These are phyloP conservation scores for Fusarium aywerte DNA, from an alignment of 2,329 filamentous ascomycete species.

Conservation along the genomic window DNA sequence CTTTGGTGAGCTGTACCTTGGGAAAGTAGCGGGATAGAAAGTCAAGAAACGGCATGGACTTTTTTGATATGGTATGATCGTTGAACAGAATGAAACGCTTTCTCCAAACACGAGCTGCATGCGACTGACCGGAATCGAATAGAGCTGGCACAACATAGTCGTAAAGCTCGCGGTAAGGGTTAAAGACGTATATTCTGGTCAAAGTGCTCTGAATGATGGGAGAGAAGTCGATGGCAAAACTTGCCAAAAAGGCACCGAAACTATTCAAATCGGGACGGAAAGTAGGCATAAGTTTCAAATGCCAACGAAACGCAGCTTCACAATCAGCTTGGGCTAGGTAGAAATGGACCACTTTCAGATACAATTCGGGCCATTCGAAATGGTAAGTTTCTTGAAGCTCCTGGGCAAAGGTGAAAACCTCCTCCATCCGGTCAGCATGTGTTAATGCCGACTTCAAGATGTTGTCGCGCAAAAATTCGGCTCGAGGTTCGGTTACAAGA, in stretches of 20 bases:
- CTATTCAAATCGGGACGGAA: conserved; percentile 56
- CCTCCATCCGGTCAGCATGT: conserved; percentile 40
- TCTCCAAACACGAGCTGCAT: conserved; percentile 61
- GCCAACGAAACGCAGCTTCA: conserved; percentile 58
- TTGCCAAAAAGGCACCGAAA: conserved; percentile 58
- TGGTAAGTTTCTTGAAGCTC: conserved; percentile 52
- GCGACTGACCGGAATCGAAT: conserved; percentile 59
- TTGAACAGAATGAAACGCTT: conserved; percentile 52
- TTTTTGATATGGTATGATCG: conserved; percentile 56
- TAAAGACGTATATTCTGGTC: conserved; percentile 58
- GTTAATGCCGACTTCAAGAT: conserved; percentile 48
- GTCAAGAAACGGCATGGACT: conserved; percentile 59
- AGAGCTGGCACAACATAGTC: conserved; percentile 63
- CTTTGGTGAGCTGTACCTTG: conserved; percentile 49
- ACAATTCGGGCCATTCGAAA: conserved; percentile 62
- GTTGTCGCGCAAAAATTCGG: conserved; percentile 46
- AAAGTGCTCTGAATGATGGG: conserved; percentile 55
- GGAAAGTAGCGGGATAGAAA: conserved; percentile 61
- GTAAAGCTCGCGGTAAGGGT: conserved; percentile 58
- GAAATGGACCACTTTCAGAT: conserved; percentile 58
- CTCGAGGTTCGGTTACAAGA: conserved; percentile 39
- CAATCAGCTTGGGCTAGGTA: conserved; percentile 56
- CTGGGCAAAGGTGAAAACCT: conserved; percentile 44
- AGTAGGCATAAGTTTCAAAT: conserved; percentile 56
- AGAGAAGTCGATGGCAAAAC: conserved; percentile 54